Conservation (phyloP, 371 early-diverging fungal species). For the Haplosporangium sp. region DNA sequence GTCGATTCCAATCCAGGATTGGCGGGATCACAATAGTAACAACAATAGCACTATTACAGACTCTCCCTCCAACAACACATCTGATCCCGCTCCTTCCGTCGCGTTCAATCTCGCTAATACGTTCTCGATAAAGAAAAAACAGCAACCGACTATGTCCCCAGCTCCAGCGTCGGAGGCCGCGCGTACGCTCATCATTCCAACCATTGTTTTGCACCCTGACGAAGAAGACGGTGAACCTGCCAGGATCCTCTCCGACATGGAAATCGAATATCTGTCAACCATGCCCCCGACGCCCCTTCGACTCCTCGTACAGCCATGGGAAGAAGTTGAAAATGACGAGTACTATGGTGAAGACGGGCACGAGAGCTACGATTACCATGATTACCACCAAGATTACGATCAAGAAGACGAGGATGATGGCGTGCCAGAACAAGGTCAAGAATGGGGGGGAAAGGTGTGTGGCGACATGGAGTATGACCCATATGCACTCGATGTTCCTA, state of each 20-base stretch:
- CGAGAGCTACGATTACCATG: constrained; percentile 11
- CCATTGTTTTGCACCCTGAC: constrained; percentile 49
- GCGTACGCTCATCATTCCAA: constrained; percentile 17
- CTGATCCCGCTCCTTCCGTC: not conserved
- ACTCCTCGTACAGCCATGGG: constrained; percentile 22
- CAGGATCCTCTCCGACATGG: constrained; percentile 30
- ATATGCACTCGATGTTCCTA: constrained; percentile 41
- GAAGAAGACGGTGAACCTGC: constrained; percentile 45
- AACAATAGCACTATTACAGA: not conserved
- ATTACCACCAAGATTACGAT: not conserved
- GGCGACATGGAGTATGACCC: constrained; percentile 13
- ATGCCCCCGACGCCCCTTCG: constrained; percentile 39
- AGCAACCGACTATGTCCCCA: not conserved
- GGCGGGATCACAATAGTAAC: not conserved
- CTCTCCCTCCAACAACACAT: too few relatives aligned
- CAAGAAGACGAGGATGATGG: not conserved
- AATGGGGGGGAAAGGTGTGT: not conserved
- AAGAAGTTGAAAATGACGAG: constrained; percentile 11
- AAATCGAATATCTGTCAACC: constrained; percentile 49
- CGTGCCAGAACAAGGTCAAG: not conserved
- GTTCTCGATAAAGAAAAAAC: not conserved
- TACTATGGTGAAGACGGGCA: constrained; percentile 8
- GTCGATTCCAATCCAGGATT: not conserved
- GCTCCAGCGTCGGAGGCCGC: not conserved
- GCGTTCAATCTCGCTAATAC: not conserved